phyloP scores from a whole-genome alignment of 2,329 filamentous ascomycete genomes.

The Akanthomyces dipterigenus region DNA sequence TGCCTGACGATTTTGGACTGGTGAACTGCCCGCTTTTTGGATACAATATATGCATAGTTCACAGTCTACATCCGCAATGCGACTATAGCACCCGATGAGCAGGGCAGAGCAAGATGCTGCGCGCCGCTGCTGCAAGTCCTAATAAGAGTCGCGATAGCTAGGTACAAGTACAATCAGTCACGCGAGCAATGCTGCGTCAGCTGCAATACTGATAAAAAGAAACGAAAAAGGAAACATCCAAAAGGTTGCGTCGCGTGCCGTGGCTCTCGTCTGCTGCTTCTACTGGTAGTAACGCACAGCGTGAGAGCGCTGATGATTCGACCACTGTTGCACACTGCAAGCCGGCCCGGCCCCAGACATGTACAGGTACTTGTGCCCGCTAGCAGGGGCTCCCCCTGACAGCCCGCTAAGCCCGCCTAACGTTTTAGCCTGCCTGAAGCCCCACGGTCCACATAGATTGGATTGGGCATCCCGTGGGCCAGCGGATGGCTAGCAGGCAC shows the following conservation, averaged over 20 bases:
- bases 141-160: no score
- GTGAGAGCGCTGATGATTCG: neutral
- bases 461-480: neutral
- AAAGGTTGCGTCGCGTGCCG: neutral
- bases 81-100: no score
- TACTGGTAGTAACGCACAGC: neutral
- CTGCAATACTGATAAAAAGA: neutral
- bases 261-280: neutral
- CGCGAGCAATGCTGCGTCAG: neutral
- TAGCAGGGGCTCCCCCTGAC: neutral
- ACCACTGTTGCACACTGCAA: no score
- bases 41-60: neutral
- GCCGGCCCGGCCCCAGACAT: neutral
- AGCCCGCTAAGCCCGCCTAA: neutral
- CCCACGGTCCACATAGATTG: neutral
- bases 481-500: neutral
- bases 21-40: neutral
- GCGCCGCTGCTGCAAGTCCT: no score
- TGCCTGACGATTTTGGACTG: neutral
- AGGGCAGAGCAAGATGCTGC: no score
- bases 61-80: no score
- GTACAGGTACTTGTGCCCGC: neutral
- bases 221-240: neutral
- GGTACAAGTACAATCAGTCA: neutral
- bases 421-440: neutral